Evolutionary conservation across 176 grass and related monocot genomes (phyloP), one percentile per base, ranked within the genome.

Genomic region (Stipa capillata): DNA sequence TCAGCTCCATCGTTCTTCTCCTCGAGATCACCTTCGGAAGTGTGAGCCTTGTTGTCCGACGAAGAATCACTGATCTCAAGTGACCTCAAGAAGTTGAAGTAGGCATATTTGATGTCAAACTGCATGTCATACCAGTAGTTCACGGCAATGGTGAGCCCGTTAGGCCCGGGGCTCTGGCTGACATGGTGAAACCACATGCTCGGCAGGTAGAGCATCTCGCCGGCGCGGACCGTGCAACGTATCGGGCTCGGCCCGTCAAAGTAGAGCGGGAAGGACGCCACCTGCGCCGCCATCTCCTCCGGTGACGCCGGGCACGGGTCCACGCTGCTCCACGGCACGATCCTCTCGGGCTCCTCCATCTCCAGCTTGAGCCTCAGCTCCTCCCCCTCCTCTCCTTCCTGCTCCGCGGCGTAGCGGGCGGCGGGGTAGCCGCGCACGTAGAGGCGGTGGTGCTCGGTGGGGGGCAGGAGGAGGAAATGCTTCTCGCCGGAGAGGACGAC

Each of bases 101-200:
- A 98, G 44, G 96, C 92, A 83, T 93, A 98, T 66, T 94, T 98
- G 48, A 98, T 92, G 79, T 98, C 96, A 72, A 98, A 98, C 52
- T 91, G 87, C 95, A 94, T 98, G 42, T 98, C 95, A 73, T 98
- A 98, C 95, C 95, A 98, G 73, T 94, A 98, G 73, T 98, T 98
- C 17, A 97, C 90, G 47, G 96, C 96, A 88, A 94, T 98, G 78
- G 87, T 89, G 79, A 85, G 87, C 29, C 87, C 90, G 33, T 94
- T 94, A 7, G 84, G 65, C 41, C 89, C 95, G 0, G 95, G 90
- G 51, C 87, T 94, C 91, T 98, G 95, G 53, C 85, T 92, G 72
- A 94, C 95, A 73, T 94, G 87, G 89, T 98, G 95, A 81, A 94
- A 94, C 95, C 95, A 98, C 95, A 98, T 94, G 74, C 90, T 98